Evolutionary conservation across 2,329 filamentous ascomycete species (phyloP), one percentile per base, ranked within the genome.

Genomic region (Pyrenophora graminea): DNA sequence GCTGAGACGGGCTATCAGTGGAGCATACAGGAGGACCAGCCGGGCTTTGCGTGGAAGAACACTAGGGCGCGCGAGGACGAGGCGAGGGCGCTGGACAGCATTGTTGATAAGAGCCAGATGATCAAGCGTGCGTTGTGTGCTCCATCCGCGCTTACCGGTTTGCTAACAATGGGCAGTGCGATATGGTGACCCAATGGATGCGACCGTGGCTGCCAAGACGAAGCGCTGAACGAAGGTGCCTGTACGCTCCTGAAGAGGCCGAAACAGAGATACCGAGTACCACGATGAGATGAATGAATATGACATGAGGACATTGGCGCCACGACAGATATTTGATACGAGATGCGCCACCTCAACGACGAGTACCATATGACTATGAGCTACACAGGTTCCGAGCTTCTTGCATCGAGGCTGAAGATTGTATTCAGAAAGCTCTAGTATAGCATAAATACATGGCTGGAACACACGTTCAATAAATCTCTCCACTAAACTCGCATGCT

Each of bases 41-140:
- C 73, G 2, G 73, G 72, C 1, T 73, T 55, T 33, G 67, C 68
- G 46, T 75, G 73, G 73, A 68, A 63, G 67, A 73, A 69, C 43
- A 63, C 61, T 25, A 63, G 71, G 43, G 70, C 70, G 15, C 56
- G 60, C 42, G 73, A 75, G 44, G 73, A 75, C 10, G 66, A 69
- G 55, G 49, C 48, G 10, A 65, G 71, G 56, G 67, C 71, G 10
- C 39, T 67, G 56, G 72, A 74, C 27, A 45, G 41, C 31, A 70
- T 75, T 32, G 60, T 73, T 6, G 71, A 73, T 19, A 67, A 67
- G 49, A 61, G 59, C 2, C 46, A 39, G 5, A 69, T 72, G 63
- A 72, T 74, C 32, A 68, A 61, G 58, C 51, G 70, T 72, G 44
- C 54, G 70, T 61, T 33, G 13, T 32, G 6, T 1, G 15, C 27